Base-by-base conservation (phyloP, 1,284 basidiomycete genomes). In the Microbotryomycetes sp. region DNA sequence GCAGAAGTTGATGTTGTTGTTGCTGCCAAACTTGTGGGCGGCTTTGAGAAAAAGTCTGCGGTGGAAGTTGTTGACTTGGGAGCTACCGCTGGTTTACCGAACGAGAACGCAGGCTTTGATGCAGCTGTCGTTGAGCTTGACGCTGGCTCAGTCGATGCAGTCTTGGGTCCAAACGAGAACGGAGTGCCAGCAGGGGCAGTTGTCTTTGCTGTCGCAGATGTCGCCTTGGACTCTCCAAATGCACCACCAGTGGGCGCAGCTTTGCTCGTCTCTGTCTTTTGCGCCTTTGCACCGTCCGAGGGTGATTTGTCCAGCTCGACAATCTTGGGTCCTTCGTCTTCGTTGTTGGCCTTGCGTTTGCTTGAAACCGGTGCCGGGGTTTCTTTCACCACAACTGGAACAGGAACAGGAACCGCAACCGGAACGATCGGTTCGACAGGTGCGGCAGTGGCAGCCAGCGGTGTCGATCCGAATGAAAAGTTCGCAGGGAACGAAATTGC, bases 391-490 rank as follows among this genome's bases (percentile, higher is more conserved):
- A 42, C 36, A 42, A 42, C 36, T 9, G 36, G 36, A 9, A 42
- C 36, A 42, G 36, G 36, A 9, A 42, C 36, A 19, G 36, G 36
- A 9, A 42, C 36, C 12, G 36, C 12, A 42, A 42, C 36, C 19
- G 36, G 36, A 9, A 42, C 36, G 36, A 42, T 19, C 9, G 36
- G 36, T 42, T 42, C 19, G 36, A 19, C 36, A 42, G 36, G 36
- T 19, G 36, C 36, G 4, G 31, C 3, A 2, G 60, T 47, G 2
- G 53, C 30, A 6, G 58, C 4, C 0, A 49, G 22, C 0, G 51
- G 47, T n/a, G n/a, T n/a, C n/a, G n/a, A n/a, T 6, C 60, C 64
- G 22, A 66, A 66, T 15, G 52, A 58, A 62, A 66, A 68, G 15
- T 52, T 49, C 9, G 54, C 49, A 1, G 67, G 67, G 42, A 71